Conservation (phyloP, 2,329 filamentous ascomycete species). For the Fusarium miscanthi region DNA sequence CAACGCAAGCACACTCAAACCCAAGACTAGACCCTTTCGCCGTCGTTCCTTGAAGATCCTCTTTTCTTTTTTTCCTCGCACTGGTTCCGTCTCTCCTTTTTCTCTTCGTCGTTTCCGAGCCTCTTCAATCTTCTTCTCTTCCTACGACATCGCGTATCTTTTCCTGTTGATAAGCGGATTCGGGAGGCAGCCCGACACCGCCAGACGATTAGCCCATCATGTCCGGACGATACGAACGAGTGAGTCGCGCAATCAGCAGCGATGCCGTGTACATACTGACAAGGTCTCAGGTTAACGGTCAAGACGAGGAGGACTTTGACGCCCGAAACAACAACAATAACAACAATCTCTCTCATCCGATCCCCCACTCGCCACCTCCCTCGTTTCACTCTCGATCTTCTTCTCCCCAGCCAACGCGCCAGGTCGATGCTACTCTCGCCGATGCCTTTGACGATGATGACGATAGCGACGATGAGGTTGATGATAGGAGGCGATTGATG, state of each 20-base stretch:
- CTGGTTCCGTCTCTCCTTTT: slow-evolving; percentile 17
- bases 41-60: slow-evolving; percentile 37
- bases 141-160: slow-evolving; percentile 17
- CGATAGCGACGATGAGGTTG: slow-evolving; percentile 76
- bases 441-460: slow-evolving; percentile 92
- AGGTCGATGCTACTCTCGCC: slow-evolving; percentile 82
- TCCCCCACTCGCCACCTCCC: slow-evolving; percentile 74
- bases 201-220: slow-evolving; percentile 52
- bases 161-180: slow-evolving; percentile 23
- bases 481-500: slow-evolving; percentile 89
- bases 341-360: slow-evolving; percentile 47
- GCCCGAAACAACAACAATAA: slow-evolving; percentile 42
- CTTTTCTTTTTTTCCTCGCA: slow-evolving; percentile 22
- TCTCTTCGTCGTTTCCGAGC: neutral
- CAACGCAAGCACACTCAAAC: slow-evolving; percentile 20
- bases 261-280: neutral
- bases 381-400: slow-evolving; percentile 90
- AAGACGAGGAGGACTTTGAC: slow-evolving; percentile 65
- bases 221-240: slow-evolving; percentile 69
- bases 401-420: slow-evolving; percentile 56
- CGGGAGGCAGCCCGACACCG: slow-evolving; percentile 43
- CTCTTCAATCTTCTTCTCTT: neutral
- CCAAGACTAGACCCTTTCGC: slow-evolving; percentile 10
- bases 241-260: slow-evolving; percentile 48
- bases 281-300: slow-evolving; percentile 64